Conservation (phyloP, 2,329 filamentous ascomycete genomes). For the Aspergillus alliaceus region DNA sequence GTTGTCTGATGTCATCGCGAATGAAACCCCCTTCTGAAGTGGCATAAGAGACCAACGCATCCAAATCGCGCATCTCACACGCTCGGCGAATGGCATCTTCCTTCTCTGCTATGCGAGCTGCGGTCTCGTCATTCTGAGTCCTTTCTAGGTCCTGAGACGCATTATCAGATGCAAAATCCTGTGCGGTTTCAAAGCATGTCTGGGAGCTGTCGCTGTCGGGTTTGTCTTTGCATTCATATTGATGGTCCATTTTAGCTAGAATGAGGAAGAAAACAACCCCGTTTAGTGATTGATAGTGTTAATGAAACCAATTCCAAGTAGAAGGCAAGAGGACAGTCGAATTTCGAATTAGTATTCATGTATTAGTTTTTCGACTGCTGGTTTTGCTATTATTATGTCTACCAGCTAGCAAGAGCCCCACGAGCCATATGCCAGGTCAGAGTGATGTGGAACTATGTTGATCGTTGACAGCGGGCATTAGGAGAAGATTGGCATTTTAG, state of each 20-base stretch:
- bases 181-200: conserved; percentile 1
- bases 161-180: not conserved
- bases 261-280: not conserved
- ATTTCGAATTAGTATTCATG: not conserved
- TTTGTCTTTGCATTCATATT: not conserved
- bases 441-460: not conserved
- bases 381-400: not conserved
- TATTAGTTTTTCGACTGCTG: not conserved
- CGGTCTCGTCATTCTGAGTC: conserved; percentile 2
- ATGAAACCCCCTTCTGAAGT: conserved; percentile 67
- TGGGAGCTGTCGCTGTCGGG: not conserved
- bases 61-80: conserved; percentile 59
- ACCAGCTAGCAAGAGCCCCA: not conserved
- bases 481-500: conserved; percentile 1
- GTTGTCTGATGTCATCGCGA: conserved; percentile 65
- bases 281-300: not conserved
- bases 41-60: conserved; percentile 58
- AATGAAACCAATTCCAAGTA: not conserved
- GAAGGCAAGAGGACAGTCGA: not conserved
- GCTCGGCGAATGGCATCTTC: conserved; percentile 58
- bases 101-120: conserved; percentile 29
- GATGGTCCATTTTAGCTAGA: conserved; percentile 1
- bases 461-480: not conserved
- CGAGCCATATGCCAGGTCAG: conserved; percentile 4
- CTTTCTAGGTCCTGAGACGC: conserved; percentile 2